Conservation (phyloP, 768 basidiomycete genomes). For the Termitomyces sp. region DNA sequence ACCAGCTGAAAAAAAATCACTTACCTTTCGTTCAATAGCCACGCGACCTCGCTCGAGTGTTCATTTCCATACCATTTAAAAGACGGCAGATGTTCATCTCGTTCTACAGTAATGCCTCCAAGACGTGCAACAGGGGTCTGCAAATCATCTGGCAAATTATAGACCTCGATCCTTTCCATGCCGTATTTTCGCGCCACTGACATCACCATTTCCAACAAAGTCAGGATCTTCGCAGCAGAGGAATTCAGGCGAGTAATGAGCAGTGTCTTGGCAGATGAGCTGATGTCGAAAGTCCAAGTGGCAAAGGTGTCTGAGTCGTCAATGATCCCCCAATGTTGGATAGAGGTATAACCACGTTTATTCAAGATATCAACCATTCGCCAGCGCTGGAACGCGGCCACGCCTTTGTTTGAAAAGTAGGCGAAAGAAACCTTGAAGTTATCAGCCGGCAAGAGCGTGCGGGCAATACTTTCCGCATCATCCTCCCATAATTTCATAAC, state of each 20-base stretch:
- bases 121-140: constrained; percentile 17
- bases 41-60: constrained; percentile 25
- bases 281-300: constrained; percentile 39
- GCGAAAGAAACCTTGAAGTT: constrained; percentile 21
- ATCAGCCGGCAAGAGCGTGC: constrained; percentile 1
- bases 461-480: constrained; percentile 29
- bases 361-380: constrained; percentile 22
- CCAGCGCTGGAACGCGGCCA: constrained; percentile 38
- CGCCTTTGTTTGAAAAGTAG: constrained; percentile 40
- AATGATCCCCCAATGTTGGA: constrained; percentile 26
- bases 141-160: constrained; percentile 36
- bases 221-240: constrained; percentile 22
- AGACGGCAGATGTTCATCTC: constrained; percentile 34
- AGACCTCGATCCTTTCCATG: constrained; percentile 37
- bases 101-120: constrained; percentile 24
- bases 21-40: constrained; percentile 47
- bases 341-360: constrained; percentile 8
- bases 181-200: constrained; percentile 26
- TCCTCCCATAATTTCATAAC: constrained; percentile 30
- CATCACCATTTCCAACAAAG: constrained; percentile 28
- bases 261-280: constrained; percentile 25
- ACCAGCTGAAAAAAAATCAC: not conserved
- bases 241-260: constrained; percentile 38
- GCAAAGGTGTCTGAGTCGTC: constrained; percentile 23
- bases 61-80: constrained; percentile 47